Base-by-base conservation (phyloP, 1,139 yeast genomes). In the Suhomyces guaymorum region DNA sequence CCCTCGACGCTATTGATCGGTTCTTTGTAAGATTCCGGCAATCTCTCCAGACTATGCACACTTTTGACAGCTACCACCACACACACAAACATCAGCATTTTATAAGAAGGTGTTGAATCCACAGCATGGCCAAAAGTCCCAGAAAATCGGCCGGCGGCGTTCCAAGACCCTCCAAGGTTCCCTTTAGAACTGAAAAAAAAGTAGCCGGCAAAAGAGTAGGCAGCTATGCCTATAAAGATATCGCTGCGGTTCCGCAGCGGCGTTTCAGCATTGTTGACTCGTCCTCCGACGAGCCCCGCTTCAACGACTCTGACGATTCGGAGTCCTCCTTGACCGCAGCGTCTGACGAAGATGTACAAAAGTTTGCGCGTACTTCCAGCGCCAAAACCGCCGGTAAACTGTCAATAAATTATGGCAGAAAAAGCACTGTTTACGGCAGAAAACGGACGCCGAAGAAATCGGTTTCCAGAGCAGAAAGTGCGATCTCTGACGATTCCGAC, bases 201-300 rank as follows among this genome's bases (percentile, higher is more conserved):
- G 10, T 24, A 15, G 37, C 32, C 16, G 73, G 73, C 11, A 69
- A 69, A 49, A 61, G 61, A 27, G 47, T 64, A 33, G 59, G 59
- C 31, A 44, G 55, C 15, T 56, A 58, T 33, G 54, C 37, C 20
- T 28, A 24, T 28, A 43, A 42, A 18, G 37, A 30, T 12, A 15
- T 28, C 23, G 18, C 32, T 26, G 16, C n/a, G n/a, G 32, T 30
- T 21, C 35, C 38, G 34, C 39, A 41, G 34, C 17, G 78, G 32
- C 51, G 75, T 35, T 71, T 74, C 44, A 73, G 78, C 48, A 59
- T 75, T 15, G 69, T 63, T 2, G 64, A 60, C 26, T 61, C 70
- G 4, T 52, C 65, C 10, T 54, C 64, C 4, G 37, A 33, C 13
- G 37, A 37, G 10, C 28, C 26, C 16, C 11, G 15, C 8, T 24